Conservation (phyloP, 1,284 basidiomycete species). For the Erythrobasidium hasegawianum region DNA sequence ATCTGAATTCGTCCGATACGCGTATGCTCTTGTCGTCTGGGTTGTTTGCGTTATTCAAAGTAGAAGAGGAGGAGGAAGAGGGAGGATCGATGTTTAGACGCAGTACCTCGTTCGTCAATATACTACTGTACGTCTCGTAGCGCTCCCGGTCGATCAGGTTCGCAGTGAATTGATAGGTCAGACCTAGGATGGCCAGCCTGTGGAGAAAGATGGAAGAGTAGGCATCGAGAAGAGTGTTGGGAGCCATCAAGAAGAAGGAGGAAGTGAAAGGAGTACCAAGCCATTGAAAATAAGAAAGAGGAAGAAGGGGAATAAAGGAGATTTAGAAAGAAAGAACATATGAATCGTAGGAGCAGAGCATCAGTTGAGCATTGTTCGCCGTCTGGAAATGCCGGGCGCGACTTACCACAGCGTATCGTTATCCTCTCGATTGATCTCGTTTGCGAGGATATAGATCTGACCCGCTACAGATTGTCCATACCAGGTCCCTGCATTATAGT, state of each 20-base stretch:
- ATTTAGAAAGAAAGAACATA: too few relatives aligned
- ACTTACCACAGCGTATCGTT: slow-evolving; percentile 85
- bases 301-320: too few relatives aligned
- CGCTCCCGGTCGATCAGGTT: slow-evolving; percentile 78
- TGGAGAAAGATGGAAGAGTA: too few relatives aligned
- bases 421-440: slow-evolving; percentile 80
- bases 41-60: slow-evolving; percentile 51
- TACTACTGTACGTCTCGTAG: slow-evolving; percentile 74
- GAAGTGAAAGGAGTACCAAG: too few relatives aligned
- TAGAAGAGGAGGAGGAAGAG: too few relatives aligned
- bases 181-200: slow-evolving; percentile 88
- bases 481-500: slow-evolving; percentile 81
- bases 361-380: too few relatives aligned
- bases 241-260: too few relatives aligned
- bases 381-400: too few relatives aligned
- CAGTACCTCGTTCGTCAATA: slow-evolving; percentile 83
- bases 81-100: slow-evolving; percentile 60
- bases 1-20: slow-evolving; percentile 78
- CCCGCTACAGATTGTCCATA: slow-evolving; percentile 85
- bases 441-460: slow-evolving; percentile 85
- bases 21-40: slow-evolving; percentile 75
- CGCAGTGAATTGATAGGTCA: slow-evolving; percentile 87
- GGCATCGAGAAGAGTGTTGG: too few relatives aligned
- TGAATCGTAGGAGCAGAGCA: background rate
- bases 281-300: too few relatives aligned